A percentile compares a stretch with the other conserved stretches of the same genome.
These are phyloP conservation scores for Lentithecium fluviatile DNA, from an alignment of 495 filamentous ascomycete genomes.

Conservation along the genomic window DNA sequence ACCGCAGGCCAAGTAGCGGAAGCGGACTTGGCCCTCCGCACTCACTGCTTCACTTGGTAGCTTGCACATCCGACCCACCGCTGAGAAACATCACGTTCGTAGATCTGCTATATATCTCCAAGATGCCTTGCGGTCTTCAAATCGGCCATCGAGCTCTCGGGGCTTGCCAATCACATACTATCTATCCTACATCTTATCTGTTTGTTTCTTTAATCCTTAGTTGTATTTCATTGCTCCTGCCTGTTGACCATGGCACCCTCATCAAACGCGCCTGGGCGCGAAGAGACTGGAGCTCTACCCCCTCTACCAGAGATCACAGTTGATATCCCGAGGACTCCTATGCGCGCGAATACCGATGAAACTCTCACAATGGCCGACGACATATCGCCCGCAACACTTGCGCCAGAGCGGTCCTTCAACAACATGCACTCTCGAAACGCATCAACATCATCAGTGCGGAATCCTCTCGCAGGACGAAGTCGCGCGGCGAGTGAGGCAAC, in stretches of 20 bases:
- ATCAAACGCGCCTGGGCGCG: neutral
- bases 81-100: too few species aligned
- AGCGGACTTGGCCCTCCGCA: constrained; percentile 14
- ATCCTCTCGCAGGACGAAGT: constrained; percentile 7
- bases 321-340: constrained; percentile 16
- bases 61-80: too few species aligned
- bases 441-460: constrained; percentile 4
- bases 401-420: constrained; percentile 13
- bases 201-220: constrained; percentile 7
- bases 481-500: constrained; percentile 25
- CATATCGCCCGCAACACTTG: constrained; percentile 19
- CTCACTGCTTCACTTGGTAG: too few species aligned
- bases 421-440: constrained; percentile 10
- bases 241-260: constrained; percentile 27
- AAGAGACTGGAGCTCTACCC: constrained; percentile 3
- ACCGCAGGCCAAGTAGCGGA: constrained; percentile 16
- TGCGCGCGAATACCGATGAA: constrained; percentile 11
- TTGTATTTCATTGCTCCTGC: neutral
- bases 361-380: constrained; percentile 17
- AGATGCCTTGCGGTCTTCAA: neutral
- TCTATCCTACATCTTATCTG: neutral
- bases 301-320: constrained; percentile 25
- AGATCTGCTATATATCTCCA: neutral
- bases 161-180: neutral
- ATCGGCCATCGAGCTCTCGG: too few species aligned